phyloP scores from a whole-genome alignment of 2,329 filamentous ascomycete genomes.

The Lasiodiplodia sp. region DNA sequence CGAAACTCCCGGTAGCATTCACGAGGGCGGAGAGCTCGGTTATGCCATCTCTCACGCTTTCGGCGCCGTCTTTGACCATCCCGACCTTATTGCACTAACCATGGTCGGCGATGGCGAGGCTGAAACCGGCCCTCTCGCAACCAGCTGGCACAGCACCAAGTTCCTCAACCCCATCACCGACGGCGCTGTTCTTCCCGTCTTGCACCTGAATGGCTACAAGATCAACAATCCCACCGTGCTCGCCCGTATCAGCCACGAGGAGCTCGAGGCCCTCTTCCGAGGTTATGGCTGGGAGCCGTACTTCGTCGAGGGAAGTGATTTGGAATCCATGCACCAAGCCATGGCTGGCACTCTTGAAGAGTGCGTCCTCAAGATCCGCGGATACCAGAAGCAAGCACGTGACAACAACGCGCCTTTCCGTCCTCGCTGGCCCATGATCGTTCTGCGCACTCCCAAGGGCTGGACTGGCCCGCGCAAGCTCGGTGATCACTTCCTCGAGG shows the following conservation, averaged over 20 bases:
- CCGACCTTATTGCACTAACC: conserved; percentile 75
- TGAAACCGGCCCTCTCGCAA: conserved; percentile 81
- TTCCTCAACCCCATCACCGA: conserved; percentile 82
- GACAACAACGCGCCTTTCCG: conserved; percentile 73
- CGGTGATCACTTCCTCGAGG: conserved; percentile 73
- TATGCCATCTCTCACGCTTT: conserved; percentile 83
- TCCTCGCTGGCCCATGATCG: conserved; percentile 79
- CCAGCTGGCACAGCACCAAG: conserved; percentile 83
- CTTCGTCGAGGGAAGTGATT: conserved; percentile 78
- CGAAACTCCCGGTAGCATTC: conserved; percentile 78
- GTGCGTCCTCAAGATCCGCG: conserved; percentile 73
- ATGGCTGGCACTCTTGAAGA: conserved; percentile 80
- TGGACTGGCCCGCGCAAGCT: conserved; percentile 79
- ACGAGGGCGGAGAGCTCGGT: conserved; percentile 83
- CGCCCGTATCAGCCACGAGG: conserved; percentile 75
- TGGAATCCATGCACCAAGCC: conserved; percentile 79
- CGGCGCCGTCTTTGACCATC: conserved; percentile 77
- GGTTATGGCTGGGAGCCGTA: conserved; percentile 83
- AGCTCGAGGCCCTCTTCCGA: conserved; percentile 72
- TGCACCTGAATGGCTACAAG: conserved; percentile 85
- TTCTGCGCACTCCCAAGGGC: conserved; percentile 79
- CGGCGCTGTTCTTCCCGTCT: conserved; percentile 77
- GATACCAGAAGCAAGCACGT: conserved; percentile 74
- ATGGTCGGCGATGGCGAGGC: conserved; percentile 83
- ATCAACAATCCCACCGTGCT: conserved; percentile 77